phyloP scores from a whole-genome alignment of 2,329 filamentous ascomycete species.

The Colletotrichum sp. region DNA sequence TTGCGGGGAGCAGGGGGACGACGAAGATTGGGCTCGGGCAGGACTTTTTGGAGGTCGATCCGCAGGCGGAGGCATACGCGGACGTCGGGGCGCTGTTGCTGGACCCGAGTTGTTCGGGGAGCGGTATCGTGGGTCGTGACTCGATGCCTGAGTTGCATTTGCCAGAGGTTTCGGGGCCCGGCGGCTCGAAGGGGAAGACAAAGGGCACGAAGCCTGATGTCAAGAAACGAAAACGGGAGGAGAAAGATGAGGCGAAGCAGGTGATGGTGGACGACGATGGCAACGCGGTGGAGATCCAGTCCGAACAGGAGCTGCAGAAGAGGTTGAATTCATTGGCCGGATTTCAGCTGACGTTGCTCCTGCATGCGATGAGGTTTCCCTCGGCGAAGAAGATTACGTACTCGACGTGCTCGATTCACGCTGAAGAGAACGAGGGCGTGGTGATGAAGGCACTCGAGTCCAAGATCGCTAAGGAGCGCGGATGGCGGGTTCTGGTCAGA shows the following conservation, averaged over 20 bases:
- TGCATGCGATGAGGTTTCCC: conserved; percentile 85
- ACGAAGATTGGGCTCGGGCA: conserved; percentile 75
- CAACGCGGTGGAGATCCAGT: conserved; percentile 53
- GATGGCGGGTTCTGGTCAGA: conserved; percentile 79
- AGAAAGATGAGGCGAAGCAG: conserved; percentile 31
- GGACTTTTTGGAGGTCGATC: conserved; percentile 83
- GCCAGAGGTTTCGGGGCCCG: conserved; percentile 37
- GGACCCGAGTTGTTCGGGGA: conserved; percentile 95
- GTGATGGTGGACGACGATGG: conserved; percentile 62
- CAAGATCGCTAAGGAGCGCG: conserved; percentile 64
- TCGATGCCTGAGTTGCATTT: conserved; percentile 74
- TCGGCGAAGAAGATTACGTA: conserved; percentile 80
- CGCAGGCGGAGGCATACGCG: conserved; percentile 62
- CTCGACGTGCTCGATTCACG: conserved; percentile 90
- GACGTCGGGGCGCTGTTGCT: conserved; percentile 84
- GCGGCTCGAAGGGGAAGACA: conserved; percentile 41
- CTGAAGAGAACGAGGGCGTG: conserved; percentile 87
- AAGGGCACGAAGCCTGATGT: conserved; percentile 23
- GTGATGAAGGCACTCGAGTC: conserved; percentile 75
- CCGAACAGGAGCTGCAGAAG: conserved; percentile 61
- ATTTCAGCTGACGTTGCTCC: conserved; percentile 82
- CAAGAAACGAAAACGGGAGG: conserved; percentile 52
- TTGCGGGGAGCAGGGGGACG: conserved; percentile 71
- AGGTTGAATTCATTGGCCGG: conserved; percentile 76
- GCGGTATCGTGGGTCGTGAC: conserved; percentile 90